Conservation (phyloP, 2,329 filamentous ascomycete genomes). For the Ceratocystis destructans region DNA sequence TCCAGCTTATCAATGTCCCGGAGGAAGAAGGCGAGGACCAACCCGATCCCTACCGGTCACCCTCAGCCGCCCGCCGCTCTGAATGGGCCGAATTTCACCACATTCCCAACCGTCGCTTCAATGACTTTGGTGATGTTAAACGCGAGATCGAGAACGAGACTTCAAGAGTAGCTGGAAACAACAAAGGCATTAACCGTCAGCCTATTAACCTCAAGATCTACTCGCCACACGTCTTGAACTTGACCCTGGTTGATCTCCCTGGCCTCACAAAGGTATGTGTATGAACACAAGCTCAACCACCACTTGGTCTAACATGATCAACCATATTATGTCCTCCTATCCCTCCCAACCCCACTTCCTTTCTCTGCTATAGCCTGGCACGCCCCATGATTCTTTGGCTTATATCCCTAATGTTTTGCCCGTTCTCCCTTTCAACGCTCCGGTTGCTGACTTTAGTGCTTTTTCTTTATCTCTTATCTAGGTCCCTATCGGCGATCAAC, state of each 20-base stretch:
- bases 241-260: conserved; percentile 90
- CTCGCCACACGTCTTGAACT: conserved; percentile 87
- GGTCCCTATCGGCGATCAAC: conserved; percentile 96
- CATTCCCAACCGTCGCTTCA: conserved; percentile 75
- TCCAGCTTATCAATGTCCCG: conserved; percentile 95
- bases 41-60: conserved; percentile 62
- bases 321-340: background rate
- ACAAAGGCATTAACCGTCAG: conserved; percentile 95
- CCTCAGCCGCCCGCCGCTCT: conserved; percentile 51
- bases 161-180: conserved; percentile 76
- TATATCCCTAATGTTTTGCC: background rate
- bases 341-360: background rate
- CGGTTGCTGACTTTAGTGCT: conserved; percentile 9
- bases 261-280: conserved; percentile 73
- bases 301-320: background rate
- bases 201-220: conserved; percentile 98
- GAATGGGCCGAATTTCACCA: conserved; percentile 96
- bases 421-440: conserved; percentile 8
- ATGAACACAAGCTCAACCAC: background rate
- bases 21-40: conserved; percentile 56
- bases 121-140: conserved; percentile 85
- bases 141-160: conserved; percentile 97
- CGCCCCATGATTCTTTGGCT: no score
- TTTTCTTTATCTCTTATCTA: conserved; percentile 25
- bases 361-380: background rate